phyloP scores from a whole-genome alignment of 176 grass and related monocot species.

The Phragmites australis region DNA sequence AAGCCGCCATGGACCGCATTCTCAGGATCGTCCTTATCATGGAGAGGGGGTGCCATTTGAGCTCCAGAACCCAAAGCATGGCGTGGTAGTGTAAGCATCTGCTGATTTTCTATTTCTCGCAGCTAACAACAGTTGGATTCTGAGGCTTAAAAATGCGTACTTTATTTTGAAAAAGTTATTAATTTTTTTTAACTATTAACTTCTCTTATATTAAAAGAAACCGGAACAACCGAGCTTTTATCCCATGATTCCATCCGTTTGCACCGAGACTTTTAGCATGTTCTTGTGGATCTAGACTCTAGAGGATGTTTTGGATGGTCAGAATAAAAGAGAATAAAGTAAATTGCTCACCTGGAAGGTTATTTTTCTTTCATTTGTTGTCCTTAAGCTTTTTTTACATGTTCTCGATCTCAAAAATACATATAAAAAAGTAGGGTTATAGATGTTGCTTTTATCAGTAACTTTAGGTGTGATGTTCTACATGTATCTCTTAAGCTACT shows the following conservation, averaged over 20 bases:
- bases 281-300: conserved; percentile 32
- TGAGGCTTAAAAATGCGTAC: neutral
- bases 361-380: neutral
- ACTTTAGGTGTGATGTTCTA: neutral
- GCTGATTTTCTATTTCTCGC: neutral
- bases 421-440: neutral
- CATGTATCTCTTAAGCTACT: neutral
- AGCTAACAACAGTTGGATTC: neutral
- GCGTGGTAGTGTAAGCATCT: neutral
- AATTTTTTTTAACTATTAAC: no score
- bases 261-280: conserved; percentile 2
- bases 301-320: neutral
- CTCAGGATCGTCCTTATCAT: conserved; percentile 42
- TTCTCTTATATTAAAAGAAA: no score
- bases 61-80: conserved; percentile 13
- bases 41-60: conserved; percentile 33
- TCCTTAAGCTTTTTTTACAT: neutral
- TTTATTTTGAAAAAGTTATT: no score
- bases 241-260: conserved; percentile 27
- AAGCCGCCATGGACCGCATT: no score
- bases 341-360: neutral
- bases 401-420: conserved; percentile 4
- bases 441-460: neutral
- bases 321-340: neutral
- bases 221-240: no score